phyloP scores from a whole-genome alignment of 352 stramenopile genomes.

The Pythium guiyangense region DNA sequence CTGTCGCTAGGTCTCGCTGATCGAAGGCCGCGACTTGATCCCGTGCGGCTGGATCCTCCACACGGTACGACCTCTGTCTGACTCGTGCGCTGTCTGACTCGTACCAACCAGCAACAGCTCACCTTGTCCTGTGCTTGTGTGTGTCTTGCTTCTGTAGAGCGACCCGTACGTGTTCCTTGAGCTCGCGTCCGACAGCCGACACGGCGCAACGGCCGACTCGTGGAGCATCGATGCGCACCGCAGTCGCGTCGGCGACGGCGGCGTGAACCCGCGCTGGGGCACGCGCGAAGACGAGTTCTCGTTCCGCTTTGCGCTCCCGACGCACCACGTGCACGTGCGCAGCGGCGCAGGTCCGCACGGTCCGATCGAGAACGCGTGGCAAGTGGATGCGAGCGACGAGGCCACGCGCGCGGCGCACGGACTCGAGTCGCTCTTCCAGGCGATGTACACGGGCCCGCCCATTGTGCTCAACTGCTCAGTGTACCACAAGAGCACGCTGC shows the following conservation, averaged over 20 bases:
- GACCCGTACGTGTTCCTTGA: slow-evolving; percentile 76
- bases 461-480: slow-evolving; percentile 52
- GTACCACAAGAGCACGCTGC: slow-evolving; percentile 78
- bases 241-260: slow-evolving; percentile 43
- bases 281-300: slow-evolving; percentile 45
- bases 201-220: slow-evolving; percentile 39
- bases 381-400: slow-evolving; percentile 23
- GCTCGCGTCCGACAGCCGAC: slow-evolving; percentile 31
- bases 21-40: slow-evolving; percentile 71
- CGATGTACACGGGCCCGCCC: slow-evolving; percentile 58
- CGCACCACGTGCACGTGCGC: slow-evolving; percentile 46
- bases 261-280: slow-evolving; percentile 55
- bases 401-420: slow-evolving; percentile 28
- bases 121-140: slow-evolving; percentile 1
- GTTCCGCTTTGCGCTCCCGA: slow-evolving; percentile 77
- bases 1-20: slow-evolving; percentile 39
- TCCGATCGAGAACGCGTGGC: slow-evolving; percentile 35
- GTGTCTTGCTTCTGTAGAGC: slow-evolving; percentile 23
- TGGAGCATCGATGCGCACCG: slow-evolving; percentile 78
- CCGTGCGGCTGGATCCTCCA: slow-evolving; percentile 60
- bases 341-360: slow-evolving; percentile 1
- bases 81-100: neutral
- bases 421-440: slow-evolving; percentile 56
- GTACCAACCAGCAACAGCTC: no score
- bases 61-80: slow-evolving; percentile 26